These are phyloP conservation scores for Veloporphyrellus conicus DNA, from an alignment of 1,284 basidiomycete species.

Conservation along the genomic window DNA sequence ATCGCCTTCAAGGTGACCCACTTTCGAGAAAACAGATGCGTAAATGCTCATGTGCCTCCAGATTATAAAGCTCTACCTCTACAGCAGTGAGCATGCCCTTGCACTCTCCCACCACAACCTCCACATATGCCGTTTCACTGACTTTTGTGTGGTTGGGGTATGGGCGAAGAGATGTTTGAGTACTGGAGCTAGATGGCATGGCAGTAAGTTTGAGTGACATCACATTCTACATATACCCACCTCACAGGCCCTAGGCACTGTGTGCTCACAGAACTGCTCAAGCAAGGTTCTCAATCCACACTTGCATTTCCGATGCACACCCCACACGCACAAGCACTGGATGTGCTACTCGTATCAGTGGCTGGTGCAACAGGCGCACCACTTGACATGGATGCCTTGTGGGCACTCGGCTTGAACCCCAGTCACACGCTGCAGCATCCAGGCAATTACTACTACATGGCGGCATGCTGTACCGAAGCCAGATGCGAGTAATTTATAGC, in stretches of 20 bases:
- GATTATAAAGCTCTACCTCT: constrained; percentile 86
- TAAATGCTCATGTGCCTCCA: constrained; percentile 27
- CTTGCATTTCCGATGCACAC: constrained; percentile 61
- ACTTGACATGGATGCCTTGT: constrained; percentile 50
- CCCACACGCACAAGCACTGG: constrained; percentile 37
- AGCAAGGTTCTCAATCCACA: constrained; percentile 69
- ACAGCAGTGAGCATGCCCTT: constrained; percentile 76
- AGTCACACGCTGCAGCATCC: constrained; percentile 78
- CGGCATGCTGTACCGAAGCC: constrained; percentile 77
- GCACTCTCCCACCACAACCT: constrained; percentile 77
- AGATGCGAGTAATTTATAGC: constrained; percentile 64
- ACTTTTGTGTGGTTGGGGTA: constrained; percentile 92
- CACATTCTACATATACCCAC: background rate
- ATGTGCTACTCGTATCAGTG: constrained; percentile 19
- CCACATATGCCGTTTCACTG: constrained; percentile 82
- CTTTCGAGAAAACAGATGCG: background rate
- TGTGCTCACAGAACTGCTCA: constrained; percentile 82
- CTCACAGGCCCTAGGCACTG: constrained; percentile 56
- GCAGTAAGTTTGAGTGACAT: constrained; percentile 60
- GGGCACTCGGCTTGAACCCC: constrained; percentile 62
- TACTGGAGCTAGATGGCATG: constrained; percentile 96
- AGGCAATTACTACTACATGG: constrained; percentile 87
- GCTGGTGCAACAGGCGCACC: constrained; percentile 22
- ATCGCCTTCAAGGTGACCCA: constrained; percentile 73
- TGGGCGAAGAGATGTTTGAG: constrained; percentile 95